These are phyloP conservation scores for Colletotrichum somersetense DNA, from an alignment of 2,329 filamentous ascomycete species.

Conservation along the genomic window DNA sequence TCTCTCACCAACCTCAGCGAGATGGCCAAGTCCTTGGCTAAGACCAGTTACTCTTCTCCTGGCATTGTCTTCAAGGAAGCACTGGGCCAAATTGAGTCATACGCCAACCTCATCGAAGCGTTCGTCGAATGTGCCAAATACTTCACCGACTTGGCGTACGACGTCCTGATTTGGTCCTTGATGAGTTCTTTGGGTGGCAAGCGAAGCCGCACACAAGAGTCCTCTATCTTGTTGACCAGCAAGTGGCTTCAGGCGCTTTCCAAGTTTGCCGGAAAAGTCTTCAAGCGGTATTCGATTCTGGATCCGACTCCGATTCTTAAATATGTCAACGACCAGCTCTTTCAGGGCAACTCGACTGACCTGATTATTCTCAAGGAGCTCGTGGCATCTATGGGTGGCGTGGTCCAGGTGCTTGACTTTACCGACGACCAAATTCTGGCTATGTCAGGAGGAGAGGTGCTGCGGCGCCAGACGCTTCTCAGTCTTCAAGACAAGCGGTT, in stretches of 20 bases:
- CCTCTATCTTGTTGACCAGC: slow-evolving; percentile 80
- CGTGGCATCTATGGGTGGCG: slow-evolving; percentile 92
- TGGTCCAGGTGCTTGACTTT: slow-evolving; percentile 87
- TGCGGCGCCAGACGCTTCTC: slow-evolving; percentile 84
- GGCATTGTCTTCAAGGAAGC: slow-evolving; percentile 92
- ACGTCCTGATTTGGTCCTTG: slow-evolving; percentile 92
- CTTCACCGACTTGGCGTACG: slow-evolving; percentile 92
- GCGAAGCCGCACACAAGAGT: slow-evolving; percentile 72
- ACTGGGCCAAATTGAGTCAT: slow-evolving; percentile 90
- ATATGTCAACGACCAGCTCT: slow-evolving; percentile 89
- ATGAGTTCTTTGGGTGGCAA: slow-evolving; percentile 78
- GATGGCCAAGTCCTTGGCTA: slow-evolving; percentile 90
- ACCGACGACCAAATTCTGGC: slow-evolving; percentile 89
- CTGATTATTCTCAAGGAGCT: slow-evolving; percentile 92
- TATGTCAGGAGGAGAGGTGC: slow-evolving; percentile 85
- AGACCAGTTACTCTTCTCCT: slow-evolving; percentile 91
- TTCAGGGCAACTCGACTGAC: slow-evolving; percentile 86
- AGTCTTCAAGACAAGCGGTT: slow-evolving; percentile 86
- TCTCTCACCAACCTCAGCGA: slow-evolving; percentile 87
- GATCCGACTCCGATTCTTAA: slow-evolving; percentile 87
- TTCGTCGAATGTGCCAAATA: slow-evolving; percentile 96
- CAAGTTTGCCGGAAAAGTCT: slow-evolving; percentile 91
- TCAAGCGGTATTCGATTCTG: slow-evolving; percentile 86
- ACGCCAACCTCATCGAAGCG: slow-evolving; percentile 93
- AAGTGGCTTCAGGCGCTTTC: slow-evolving; percentile 92